Evolutionary conservation across 2,329 filamentous ascomycete species (phyloP), one percentile per base, ranked within the genome.

Genomic region (Cephalotrichum gorgonifer): DNA sequence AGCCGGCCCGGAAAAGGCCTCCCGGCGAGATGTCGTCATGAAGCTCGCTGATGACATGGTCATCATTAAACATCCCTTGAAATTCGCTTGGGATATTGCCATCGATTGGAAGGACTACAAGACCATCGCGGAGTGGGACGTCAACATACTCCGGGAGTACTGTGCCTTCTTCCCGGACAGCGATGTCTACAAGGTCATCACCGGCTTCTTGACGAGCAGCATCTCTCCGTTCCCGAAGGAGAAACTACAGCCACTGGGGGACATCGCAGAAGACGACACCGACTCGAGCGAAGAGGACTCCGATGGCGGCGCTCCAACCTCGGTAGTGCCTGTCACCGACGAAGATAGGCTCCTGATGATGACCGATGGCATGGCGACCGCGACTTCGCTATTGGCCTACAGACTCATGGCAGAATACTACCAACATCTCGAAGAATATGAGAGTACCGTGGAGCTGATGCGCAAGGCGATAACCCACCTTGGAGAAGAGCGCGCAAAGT

Each of bases 41-140:
- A 83, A 85, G 52, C 71, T 93, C 47, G 89, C 91, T 1, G 81
- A 83, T 54, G 93, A 91, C 53, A 95, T 98, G 86, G 91, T 98
- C 52, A 86, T 95, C 52, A 93, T 98, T 62, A 90, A 91, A 57
- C 89, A 97, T 57, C 87, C 88, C 0, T 95, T 85, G 66, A 80
- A 84, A 54, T 74, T 94, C 15, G 93, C 93, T 0, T 98, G 94
- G 94, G 85, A 88, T 57, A 84, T 96, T 52, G 78, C 86, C 27
- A 73, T 98, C 51, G 88, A 97, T 60, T 97, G 91, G 86, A 79
- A 86, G 56, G 90, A 96, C 63, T 71, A 81, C 39, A 81, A 86
- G 56, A 78, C 79, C 43, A 76, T 93, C 44, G 71, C 75, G n/a
- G 79, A 88, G 25, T 85, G 88, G 71, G 90, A 97, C 60, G 76